These are phyloP conservation scores for Aspergillus sp. DNA, from an alignment of 2,329 filamentous ascomycete species.

Conservation along the genomic window DNA sequence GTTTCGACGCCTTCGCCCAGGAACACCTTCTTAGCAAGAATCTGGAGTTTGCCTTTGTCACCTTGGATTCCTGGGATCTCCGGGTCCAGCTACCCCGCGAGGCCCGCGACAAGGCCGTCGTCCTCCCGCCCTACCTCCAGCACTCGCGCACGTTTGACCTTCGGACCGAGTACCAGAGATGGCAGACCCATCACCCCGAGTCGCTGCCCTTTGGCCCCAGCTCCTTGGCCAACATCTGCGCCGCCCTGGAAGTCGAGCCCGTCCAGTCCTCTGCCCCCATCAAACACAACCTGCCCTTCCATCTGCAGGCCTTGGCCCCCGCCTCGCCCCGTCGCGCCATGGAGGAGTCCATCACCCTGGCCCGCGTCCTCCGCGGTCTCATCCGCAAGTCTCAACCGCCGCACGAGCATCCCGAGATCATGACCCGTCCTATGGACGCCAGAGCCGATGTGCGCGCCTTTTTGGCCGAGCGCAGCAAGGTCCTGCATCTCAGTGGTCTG, in stretches of 20 bases:
- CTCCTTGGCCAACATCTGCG: conserved; percentile 94
- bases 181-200: conserved; percentile 97
- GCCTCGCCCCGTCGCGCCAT: conserved; percentile 92
- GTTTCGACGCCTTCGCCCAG: conserved; percentile 86
- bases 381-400: conserved; percentile 93
- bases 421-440: conserved; percentile 93
- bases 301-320: conserved; percentile 89
- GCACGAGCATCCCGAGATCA: conserved; percentile 87
- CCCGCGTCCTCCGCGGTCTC: conserved; percentile 81
- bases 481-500: conserved; percentile 93
- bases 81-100: conserved; percentile 95
- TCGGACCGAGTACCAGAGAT: conserved; percentile 93
- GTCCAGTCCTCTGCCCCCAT: conserved; percentile 96
- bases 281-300: conserved; percentile 97
- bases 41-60: conserved; percentile 96
- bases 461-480: conserved; percentile 91
- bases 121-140: conserved; percentile 91
- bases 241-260: conserved; percentile 93
- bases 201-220: conserved; percentile 93
- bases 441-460: conserved; percentile 94
- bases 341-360: conserved; percentile 92
- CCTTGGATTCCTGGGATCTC: conserved; percentile 95
- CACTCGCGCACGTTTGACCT: conserved; percentile 96
- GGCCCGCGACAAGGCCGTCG: conserved; percentile 95
- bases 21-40: conserved; percentile 88